These are phyloP conservation scores for Tetracladium maxilliforme DNA, from an alignment of 2,329 filamentous ascomycete species.

Conservation along the genomic window DNA sequence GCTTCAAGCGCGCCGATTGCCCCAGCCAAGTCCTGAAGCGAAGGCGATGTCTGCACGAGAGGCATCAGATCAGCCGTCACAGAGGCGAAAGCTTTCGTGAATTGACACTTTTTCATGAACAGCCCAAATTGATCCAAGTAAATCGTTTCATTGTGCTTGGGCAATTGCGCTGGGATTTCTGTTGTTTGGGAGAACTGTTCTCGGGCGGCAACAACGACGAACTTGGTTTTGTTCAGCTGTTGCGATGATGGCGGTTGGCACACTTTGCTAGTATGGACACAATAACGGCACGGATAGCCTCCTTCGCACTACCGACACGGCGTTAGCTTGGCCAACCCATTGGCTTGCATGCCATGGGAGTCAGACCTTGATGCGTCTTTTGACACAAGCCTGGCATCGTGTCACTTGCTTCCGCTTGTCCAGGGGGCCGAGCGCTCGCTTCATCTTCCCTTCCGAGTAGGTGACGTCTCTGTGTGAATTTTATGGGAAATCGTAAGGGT, in stretches of 20 bases:
- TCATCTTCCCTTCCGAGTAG: not conserved
- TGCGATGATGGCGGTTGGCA: slow-evolving; percentile 1
- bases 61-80: not conserved
- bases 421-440: not conserved
- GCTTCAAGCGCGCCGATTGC: slow-evolving; percentile 8
- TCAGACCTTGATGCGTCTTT: slow-evolving; percentile 1
- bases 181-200: not conserved
- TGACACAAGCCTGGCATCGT: slow-evolving; percentile 1
- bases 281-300: slow-evolving; percentile 1
- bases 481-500: no score
- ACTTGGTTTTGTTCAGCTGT: not conserved
- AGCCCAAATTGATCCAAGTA: not conserved
- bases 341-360: not conserved
- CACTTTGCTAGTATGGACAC: slow-evolving; percentile 1
- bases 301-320: slow-evolving; percentile 1
- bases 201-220: not conserved
- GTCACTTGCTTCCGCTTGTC: slow-evolving; percentile 1
- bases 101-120: slow-evolving; percentile 1
- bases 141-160: not conserved
- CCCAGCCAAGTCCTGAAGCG: slow-evolving; percentile 7
- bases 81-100: slow-evolving; percentile 1
- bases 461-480: not conserved
- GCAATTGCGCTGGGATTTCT: not conserved
- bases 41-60: slow-evolving; percentile 3
- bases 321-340: not conserved